Conservation (phyloP, 768 basidiomycete genomes). For the Termitomyces titanicus region DNA sequence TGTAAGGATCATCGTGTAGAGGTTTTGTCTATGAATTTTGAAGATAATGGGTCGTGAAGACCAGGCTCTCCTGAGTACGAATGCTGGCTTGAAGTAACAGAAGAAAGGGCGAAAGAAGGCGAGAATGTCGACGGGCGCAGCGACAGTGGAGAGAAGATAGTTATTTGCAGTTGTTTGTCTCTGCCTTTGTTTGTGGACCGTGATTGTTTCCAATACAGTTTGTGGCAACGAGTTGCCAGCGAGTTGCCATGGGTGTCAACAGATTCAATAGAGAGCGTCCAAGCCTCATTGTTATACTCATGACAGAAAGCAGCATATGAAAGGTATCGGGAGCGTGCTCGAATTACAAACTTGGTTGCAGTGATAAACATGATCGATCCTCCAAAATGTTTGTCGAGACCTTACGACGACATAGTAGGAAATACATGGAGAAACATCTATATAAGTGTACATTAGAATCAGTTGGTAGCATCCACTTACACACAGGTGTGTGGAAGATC, state of each 20-base stretch:
- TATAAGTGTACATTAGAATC: slow-evolving; percentile 2
- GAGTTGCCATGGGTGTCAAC: neutral
- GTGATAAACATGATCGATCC: neutral
- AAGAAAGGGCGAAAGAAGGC: slow-evolving; percentile 8
- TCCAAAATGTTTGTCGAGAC: neutral
- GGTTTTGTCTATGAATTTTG: slow-evolving; percentile 11
- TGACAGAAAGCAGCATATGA: no score
- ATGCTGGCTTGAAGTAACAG: slow-evolving; percentile 9
- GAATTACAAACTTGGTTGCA: neutral
- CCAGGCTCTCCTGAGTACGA: slow-evolving; percentile 5
- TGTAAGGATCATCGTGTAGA: slow-evolving; percentile 35
- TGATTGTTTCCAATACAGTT: neutral
- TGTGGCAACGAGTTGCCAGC: slow-evolving; percentile 1
- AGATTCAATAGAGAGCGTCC: neutral
- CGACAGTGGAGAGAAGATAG: slow-evolving; percentile 8
- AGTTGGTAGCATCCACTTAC: neutral
- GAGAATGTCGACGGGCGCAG: slow-evolving; percentile 15
- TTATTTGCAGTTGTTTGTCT: slow-evolving; percentile 18
- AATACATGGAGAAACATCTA: slow-evolving; percentile 4
- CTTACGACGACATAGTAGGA: neutral
- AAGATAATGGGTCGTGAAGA: neutral
- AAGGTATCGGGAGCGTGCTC: no score
- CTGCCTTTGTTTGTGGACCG: slow-evolving; percentile 7
- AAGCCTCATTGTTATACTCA: no score
- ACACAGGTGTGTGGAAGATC: neutral